These are phyloP conservation scores for Sambucus nigra DNA, from an alignment of 129 eudicot species.

Conservation along the genomic window DNA sequence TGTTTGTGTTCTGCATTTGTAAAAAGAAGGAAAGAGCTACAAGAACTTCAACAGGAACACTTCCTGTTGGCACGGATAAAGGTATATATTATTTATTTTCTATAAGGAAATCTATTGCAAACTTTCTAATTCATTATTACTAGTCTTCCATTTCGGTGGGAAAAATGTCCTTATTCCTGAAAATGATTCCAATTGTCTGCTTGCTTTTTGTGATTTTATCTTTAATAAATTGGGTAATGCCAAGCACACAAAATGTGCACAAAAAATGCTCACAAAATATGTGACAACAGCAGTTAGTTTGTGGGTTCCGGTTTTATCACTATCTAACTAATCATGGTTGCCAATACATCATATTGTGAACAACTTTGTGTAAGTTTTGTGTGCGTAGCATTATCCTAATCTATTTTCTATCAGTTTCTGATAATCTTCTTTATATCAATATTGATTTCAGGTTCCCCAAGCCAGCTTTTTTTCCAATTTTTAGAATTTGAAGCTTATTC, in stretches of 20 bases:
- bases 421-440: background rate
- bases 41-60: conserved; percentile 42
- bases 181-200: background rate
- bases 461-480: background rate
- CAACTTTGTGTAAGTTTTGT: too few relatives aligned
- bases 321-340: too few relatives aligned
- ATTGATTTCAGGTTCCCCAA: background rate
- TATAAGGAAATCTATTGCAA: background rate
- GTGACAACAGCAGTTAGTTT: too few relatives aligned
- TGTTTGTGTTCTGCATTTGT: conserved; percentile 43
- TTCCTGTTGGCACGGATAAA: conserved; percentile 42
- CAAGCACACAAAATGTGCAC: too few relatives aligned
- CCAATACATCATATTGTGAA: too few relatives aligned
- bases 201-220: too few relatives aligned
- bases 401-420: background rate
- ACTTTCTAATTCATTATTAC: background rate
- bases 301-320: too few relatives aligned
- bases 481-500: background rate
- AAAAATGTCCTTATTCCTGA: background rate
- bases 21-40: conserved; percentile 36
- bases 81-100: conserved; percentile 25
- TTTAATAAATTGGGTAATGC: too few relatives aligned
- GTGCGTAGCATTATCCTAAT: too few relatives aligned
- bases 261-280: too few relatives aligned
- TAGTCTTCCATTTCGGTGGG: background rate